Conservation (phyloP, 345 rosid genomes). For the sweet orange (Citrus sinensis) region DNA sequence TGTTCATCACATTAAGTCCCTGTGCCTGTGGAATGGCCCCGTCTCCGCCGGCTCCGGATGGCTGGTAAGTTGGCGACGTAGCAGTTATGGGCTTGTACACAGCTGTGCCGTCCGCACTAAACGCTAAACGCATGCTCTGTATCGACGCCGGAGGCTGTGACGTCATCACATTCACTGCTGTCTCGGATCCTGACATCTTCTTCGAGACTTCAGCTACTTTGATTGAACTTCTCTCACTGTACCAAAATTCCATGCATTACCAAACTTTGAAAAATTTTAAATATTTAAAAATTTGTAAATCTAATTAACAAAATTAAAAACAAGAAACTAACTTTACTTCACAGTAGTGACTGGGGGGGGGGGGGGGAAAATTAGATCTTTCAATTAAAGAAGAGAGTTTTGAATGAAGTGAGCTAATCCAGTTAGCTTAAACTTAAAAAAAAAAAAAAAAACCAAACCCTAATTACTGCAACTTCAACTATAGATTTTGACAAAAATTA, state of each 20-base stretch:
- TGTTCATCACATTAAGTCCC: constrained; percentile 31
- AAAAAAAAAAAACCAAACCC: neutral
- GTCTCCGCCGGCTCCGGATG: constrained; percentile 8
- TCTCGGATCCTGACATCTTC: constrained; percentile 53
- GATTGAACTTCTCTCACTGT: neutral
- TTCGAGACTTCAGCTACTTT: neutral
- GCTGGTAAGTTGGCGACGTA: constrained; percentile 33
- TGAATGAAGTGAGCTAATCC: constrained; percentile 1
- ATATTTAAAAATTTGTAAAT: neutral
- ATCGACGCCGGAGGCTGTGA: constrained; percentile 29
- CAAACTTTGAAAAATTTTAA: neutral
- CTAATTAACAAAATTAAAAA: neutral
- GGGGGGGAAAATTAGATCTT: neutral
- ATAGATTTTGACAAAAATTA: neutral
- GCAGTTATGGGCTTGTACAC: constrained; percentile 41
- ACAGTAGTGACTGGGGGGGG: neutral
- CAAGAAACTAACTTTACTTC: neutral
- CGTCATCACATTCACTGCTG: constrained; percentile 42
- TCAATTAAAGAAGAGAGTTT: neutral
- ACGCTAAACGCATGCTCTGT: constrained; percentile 55
- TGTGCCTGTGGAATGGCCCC: constrained; percentile 14
- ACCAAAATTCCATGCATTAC: constrained; percentile 20
- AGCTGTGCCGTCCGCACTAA: constrained; percentile 42
- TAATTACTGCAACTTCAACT: constrained; percentile 11
- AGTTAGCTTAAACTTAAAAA: neutral